These are phyloP conservation scores for Colletotrichum liaoningense DNA, from an alignment of 2,329 filamentous ascomycete species.

Conservation along the genomic window DNA sequence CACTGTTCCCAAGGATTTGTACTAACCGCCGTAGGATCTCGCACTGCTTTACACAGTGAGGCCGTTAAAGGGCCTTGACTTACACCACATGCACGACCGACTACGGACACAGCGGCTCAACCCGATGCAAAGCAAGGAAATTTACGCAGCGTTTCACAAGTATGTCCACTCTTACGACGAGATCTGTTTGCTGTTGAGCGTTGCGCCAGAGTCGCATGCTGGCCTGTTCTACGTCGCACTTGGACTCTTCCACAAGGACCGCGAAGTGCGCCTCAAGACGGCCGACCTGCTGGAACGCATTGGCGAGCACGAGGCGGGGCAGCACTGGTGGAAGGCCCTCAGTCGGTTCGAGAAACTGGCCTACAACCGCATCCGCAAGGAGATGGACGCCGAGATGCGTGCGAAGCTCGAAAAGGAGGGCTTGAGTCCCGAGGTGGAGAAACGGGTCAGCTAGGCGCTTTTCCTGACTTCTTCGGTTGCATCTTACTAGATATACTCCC, in stretches of 20 bases:
- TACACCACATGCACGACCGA: conserved; percentile 93
- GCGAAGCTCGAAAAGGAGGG: conserved; percentile 59
- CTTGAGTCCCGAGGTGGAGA: conserved; percentile 53
- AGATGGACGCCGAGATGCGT: conserved; percentile 64
- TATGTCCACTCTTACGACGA: conserved; percentile 85
- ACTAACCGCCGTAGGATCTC: conserved; percentile 63
- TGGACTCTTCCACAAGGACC: conserved; percentile 90
- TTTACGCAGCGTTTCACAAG: conserved; percentile 84
- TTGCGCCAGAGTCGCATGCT: conserved; percentile 86
- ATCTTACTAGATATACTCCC: conserved; percentile 20
- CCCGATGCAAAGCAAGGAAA: conserved; percentile 80
- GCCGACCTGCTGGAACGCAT: conserved; percentile 86
- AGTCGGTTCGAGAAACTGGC: conserved; percentile 91
- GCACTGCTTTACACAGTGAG: conserved; percentile 72
- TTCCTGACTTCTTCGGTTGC: conserved; percentile 19
- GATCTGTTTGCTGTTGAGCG: conserved; percentile 84
- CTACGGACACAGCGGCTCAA: conserved; percentile 84
- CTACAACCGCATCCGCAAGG: conserved; percentile 82
- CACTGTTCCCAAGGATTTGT: neutral
- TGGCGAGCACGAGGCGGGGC: conserved; percentile 86
- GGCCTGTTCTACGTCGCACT: conserved; percentile 92
- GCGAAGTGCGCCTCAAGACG: conserved; percentile 80
- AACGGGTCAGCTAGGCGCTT: conserved; percentile 58
- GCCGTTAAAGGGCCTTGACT: conserved; percentile 83
- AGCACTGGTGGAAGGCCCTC: conserved; percentile 90